These are phyloP conservation scores for Hanseniaspora gamundiae DNA, from an alignment of 1,139 yeast species.

Conservation along the genomic window DNA sequence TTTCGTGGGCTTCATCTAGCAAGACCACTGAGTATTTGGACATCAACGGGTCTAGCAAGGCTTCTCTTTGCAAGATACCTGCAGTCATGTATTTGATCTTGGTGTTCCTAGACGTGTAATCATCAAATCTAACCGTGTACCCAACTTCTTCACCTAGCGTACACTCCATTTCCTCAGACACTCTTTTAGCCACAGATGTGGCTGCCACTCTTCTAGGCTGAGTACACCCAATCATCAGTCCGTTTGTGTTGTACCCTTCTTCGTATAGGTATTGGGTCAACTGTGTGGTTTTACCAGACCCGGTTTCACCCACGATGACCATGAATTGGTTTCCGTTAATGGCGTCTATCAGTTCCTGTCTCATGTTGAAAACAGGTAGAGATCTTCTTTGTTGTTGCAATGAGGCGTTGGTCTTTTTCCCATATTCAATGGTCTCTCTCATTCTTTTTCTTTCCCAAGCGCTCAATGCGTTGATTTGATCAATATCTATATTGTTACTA, in stretches of 20 bases:
- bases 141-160: slow-evolving; percentile 74
- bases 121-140: slow-evolving; percentile 79
- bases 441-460: slow-evolving; percentile 38
- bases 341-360: slow-evolving; percentile 50
- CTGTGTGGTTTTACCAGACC: slow-evolving; percentile 95
- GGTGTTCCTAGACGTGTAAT: slow-evolving; percentile 50
- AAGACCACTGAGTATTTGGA: slow-evolving; percentile 67
- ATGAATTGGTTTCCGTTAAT: slow-evolving; percentile 57
- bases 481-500: slow-evolving; percentile 8
- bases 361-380: slow-evolving; percentile 58
- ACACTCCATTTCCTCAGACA: slow-evolving; percentile 74
- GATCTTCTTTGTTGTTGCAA: slow-evolving; percentile 28
- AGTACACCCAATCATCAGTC: slow-evolving; percentile 67
- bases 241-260: slow-evolving; percentile 53
- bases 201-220: slow-evolving; percentile 98
- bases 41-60: slow-evolving; percentile 63
- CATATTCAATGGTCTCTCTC: slow-evolving; percentile 34
- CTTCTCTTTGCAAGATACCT: slow-evolving; percentile 86
- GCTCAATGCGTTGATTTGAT: slow-evolving; percentile 24
- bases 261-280: slow-evolving; percentile 80
- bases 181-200: slow-evolving; percentile 82
- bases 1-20: slow-evolving; percentile 93
- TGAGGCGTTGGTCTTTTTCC: slow-evolving; percentile 36
- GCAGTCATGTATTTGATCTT: slow-evolving; percentile 81
- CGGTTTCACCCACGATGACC: slow-evolving; percentile 93